Evolutionary conservation across 192 early-diverging fungal species (phyloP), one percentile per base, ranked within the genome.

Genomic region (Backusella parvicylindrica): DNA sequence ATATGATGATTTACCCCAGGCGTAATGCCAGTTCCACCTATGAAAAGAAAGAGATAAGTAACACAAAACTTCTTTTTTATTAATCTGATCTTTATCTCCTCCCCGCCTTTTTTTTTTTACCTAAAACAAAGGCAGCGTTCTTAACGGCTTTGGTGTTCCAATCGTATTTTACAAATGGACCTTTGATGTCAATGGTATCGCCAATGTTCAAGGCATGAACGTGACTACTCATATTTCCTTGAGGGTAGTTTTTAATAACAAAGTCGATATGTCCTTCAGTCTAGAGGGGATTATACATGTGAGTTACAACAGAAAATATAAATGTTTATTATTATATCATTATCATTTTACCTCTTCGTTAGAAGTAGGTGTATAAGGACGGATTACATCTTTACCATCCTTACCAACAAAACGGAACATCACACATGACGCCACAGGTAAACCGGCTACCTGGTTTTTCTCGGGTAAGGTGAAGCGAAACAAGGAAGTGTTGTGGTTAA

Each of bases 371-470:
- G 91, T 93, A 85, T 95, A 95, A 12, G 92, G 92, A 71, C 93
- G 91, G 63, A 95, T 91, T 32, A 92, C 87, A 49, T 87, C 81
- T 70, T 84, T 86, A 64, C 90, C 91, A 72, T 91, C 88, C 60
- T 85, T 80, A 28, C 12, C 74, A 68, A 89, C 91, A 60, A 79
- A 88, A 84, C 92, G 91, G 37, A 94, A 94, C 30, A 98, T 84
- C 53, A 98, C 83, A 72, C 91, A 93, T 49, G 91, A 91, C n/a
- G 94, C 90, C 31, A 90, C 86, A 56, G 89, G 86, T 74, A 95
- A 78, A 68, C 91, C 92, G 9, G 92, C 84, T 67, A 85, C 84
- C 60, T 92, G 86, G 49, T 89, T 84, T 15, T 84, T 84, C 16
- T 84, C 72, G n/a, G 89, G 90, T 49, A 95, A 83, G 6, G 77